Base-by-base conservation (phyloP, 805 yeast species). In the Metschnikowia borealis region DNA sequence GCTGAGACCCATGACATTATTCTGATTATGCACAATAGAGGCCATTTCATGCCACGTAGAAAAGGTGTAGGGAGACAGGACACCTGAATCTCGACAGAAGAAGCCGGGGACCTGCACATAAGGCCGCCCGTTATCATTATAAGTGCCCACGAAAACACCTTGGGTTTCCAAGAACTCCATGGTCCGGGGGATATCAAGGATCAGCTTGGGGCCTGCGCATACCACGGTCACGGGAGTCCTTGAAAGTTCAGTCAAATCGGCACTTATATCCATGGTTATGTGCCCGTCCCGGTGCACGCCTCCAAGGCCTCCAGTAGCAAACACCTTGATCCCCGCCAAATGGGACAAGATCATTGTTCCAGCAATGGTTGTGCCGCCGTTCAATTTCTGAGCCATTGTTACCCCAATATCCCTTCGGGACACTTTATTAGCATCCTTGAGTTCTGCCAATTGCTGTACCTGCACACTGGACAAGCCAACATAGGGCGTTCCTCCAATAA, bases 291-390 rank as follows among this genome's bases (percentile, higher is more conserved):
- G 77, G 60, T 89, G 96, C 10, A 89, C 96, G 18, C 97, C 97
- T 18, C 97, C 97, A 17, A 89, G 74, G 0, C 97, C 97, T 32
- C 97, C 97, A 2, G 97, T 90, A 1, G 95, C 94, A 73, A 89
- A 90, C 11, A 90, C 89, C 57, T 80, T 77, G 57, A 89, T 87
- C 0, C 95, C 94, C 0, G 91, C 90, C 59, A 68, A 61, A 47
- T 82, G 74, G 0, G 96, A 83, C 17, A 90, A 65, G 18, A 89
- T 85, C 95, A 89, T 88, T 0, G 96, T 89, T 26, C 87, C 84
- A 2, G 96, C 88, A 51, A 89, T 88, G 0, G 97, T 89, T 1
- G 97, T 90, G 6, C 96, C 97, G 7, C 97, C 97, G 44, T 79
- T 72, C n/a, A 81, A 63, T 31, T 70, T 68, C 41, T 74, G 69